Percentiles rank a stretch among this genome's conserved stretches.
Conservation (phyloP, 2,329 filamentous ascomycete genomes). For the Apiospora hydei region DNA sequence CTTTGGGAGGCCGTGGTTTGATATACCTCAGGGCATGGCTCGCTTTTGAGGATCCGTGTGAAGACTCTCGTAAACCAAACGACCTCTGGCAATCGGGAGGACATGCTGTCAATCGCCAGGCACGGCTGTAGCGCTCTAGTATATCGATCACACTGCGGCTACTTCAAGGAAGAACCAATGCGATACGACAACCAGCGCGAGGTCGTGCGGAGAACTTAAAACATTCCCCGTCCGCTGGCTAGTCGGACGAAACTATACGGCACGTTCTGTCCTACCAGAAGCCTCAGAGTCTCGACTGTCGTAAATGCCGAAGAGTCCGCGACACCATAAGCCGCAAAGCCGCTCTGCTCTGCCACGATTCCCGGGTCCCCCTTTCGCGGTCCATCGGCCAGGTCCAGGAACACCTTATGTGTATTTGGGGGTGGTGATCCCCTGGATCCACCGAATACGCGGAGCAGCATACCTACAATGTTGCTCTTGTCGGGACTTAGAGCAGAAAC, state of each 20-base stretch:
- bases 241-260: conserved; percentile 86
- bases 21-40: neutral
- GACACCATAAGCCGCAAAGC: conserved; percentile 81
- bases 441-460: conserved; percentile 77
- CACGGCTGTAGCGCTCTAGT: neutral
- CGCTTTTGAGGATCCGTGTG: neutral
- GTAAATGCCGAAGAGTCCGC: conserved; percentile 85
- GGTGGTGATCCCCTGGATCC: conserved; percentile 42
- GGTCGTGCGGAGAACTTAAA: conserved; percentile 42
- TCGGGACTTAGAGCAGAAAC: conserved; percentile 81
- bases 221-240: conserved; percentile 63
- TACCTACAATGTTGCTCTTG: conserved; percentile 80
- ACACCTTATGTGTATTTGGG: conserved; percentile 63
- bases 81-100: neutral
- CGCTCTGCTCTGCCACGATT: conserved; percentile 73
- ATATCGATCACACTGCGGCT: neutral
- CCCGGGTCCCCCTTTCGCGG: conserved; percentile 73
- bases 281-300: conserved; percentile 79
- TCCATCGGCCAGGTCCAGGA: conserved; percentile 77
- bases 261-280: conserved; percentile 86
- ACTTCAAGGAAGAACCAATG: neutral
- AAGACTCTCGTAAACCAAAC: too few relatives aligned
- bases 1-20: neutral
- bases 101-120: neutral
- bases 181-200: neutral